Evolutionary conservation across 495 filamentous ascomycete species (phyloP), one percentile per base, ranked within the genome.

Genomic region (Copromyces sp.): DNA sequence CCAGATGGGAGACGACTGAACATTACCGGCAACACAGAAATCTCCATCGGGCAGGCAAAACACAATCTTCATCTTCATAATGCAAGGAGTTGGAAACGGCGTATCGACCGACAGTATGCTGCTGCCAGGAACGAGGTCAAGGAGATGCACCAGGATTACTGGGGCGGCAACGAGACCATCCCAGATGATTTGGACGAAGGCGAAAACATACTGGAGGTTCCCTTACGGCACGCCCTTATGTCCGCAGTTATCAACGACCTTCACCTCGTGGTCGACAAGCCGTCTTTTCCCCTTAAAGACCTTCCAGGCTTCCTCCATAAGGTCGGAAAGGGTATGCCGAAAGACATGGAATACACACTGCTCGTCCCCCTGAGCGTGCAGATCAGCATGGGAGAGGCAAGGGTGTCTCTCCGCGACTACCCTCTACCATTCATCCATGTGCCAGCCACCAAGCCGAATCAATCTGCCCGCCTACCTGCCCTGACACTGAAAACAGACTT

Each of bases 241-340:
- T 87, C 90, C 16, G 85, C 90, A 11, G 82, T 92, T 73, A 90
- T 98, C 74, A 94, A 89, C 77, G 95, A 99, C 78, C 83, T 98
- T 7, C 90, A 94, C 73, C 84, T 99, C 72, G 81, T 90, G 16
- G 86, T 99, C 68, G 95, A 98, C 83, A 97, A 97, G 78, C 95
- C 95, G 1, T 95, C 92, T 0, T 99, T 99, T 78, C 90, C 93
- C 3, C 80, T 95, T 35, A 84, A 87, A 4, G 90, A 97, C 3
- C 90, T 92, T 71, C 92, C 94, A 0, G 86, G 89, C 40, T 99
- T 94, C 79, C 83, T 99, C 35, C 86, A 97, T 78, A 86, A 87
- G 61, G 91, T 98, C 76, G 95, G 95, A 4, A 99, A 99, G 81
- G 95, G 96, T 3, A 95, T 99, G 88, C 95, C 95, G 3, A 87